phyloP scores from a whole-genome alignment of 139 green algal species.

The Chlorella sorokiniana region DNA sequence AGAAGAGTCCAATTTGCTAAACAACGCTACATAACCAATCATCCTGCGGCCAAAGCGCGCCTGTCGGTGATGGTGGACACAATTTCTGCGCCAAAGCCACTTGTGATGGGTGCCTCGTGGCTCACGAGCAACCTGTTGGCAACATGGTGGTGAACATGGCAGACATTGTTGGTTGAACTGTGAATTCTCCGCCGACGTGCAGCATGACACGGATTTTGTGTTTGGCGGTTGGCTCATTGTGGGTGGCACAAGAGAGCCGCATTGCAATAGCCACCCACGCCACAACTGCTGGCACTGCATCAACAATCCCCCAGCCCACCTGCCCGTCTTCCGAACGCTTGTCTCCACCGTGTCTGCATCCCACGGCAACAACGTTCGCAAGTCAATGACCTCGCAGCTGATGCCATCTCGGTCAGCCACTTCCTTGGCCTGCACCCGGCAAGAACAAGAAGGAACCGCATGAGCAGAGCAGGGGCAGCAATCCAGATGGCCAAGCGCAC shows the following conservation, averaged over 20 bases:
- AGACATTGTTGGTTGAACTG: not conserved
- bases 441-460: too few relatives aligned
- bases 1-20: too few relatives aligned
- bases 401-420: slow-evolving; percentile 58
- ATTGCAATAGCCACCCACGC: not conserved
- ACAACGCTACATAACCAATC: not conserved
- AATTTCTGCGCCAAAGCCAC: slow-evolving; percentile 89
- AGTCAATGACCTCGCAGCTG: slow-evolving; percentile 87
- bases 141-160: not conserved
- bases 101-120: slow-evolving; percentile 90
- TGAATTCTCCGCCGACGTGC: not conserved
- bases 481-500: too few relatives aligned
- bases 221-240: not conserved
- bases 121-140: slow-evolving; percentile 76
- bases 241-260: not conserved
- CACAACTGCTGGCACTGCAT: not conserved
- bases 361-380: slow-evolving; percentile 88
- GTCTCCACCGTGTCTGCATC: slow-evolving; percentile 56
- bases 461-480: not conserved
- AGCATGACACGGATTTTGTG: not conserved
- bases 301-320: not conserved
- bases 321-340: slow-evolving; percentile 72
- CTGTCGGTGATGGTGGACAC: slow-evolving; percentile 67
- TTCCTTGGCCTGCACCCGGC: slow-evolving; percentile 59
- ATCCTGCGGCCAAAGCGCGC: not conserved